These are phyloP conservation scores for Pestalotiopsis sp. DNA, from an alignment of 2,329 filamentous ascomycete species.

Conservation along the genomic window DNA sequence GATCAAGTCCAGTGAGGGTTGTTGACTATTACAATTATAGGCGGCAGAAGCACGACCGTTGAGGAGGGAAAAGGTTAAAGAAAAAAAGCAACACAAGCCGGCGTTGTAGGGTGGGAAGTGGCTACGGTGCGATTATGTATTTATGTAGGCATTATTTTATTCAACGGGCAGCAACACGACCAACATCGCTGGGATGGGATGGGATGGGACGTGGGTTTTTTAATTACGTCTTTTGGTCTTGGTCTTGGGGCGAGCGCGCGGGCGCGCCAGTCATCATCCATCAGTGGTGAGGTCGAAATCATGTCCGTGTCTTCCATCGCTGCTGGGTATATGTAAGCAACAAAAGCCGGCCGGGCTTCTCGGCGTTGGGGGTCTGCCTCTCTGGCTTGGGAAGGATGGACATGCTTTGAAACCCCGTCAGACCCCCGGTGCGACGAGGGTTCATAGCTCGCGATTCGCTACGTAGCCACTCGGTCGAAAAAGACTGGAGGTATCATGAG, in stretches of 20 bases:
- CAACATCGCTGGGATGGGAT: too few relatives aligned
- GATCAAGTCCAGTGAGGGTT: too few relatives aligned
- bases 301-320: neutral
- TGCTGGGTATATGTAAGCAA: neutral
- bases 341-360: neutral
- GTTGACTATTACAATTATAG: too few relatives aligned
- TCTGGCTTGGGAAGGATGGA: neutral
- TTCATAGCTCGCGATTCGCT: conserved; percentile 6
- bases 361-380: neutral
- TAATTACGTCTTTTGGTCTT: too few relatives aligned
- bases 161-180: neutral
- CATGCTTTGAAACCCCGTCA: neutral
- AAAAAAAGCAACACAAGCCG: neutral
- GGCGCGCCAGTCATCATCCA: neutral
- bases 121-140: neutral
- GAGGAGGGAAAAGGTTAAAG: neutral
- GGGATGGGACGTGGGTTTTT: too few relatives aligned
- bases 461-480: neutral
- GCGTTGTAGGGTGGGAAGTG: conserved; percentile 9
- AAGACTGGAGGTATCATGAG: neutral
- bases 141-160: neutral
- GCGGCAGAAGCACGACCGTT: too few relatives aligned
- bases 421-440: neutral
- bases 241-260: too few relatives aligned
- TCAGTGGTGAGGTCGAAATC: neutral